Conservation (phyloP, 208 protist species). For the Acanthamoeba castellanii region DNA sequence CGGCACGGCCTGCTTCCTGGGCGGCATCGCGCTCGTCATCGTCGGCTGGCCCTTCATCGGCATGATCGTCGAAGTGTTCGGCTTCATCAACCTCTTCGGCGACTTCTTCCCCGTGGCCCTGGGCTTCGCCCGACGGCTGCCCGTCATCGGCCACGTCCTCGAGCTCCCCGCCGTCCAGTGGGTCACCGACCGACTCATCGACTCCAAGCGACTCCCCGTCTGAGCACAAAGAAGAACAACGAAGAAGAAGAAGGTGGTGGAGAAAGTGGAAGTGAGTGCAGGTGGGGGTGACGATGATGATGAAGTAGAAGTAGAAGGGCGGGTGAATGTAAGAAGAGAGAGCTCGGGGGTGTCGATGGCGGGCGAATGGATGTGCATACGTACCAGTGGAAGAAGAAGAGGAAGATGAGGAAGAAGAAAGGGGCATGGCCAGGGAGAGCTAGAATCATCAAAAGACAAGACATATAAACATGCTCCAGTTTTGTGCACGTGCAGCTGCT, state of each 20-base stretch:
- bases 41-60: slow-evolving; percentile 83
- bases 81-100: slow-evolving; percentile 89
- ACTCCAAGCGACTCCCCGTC: slow-evolving; percentile 44
- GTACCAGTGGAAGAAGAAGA: neutral
- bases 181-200: slow-evolving; percentile 3
- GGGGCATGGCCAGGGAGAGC: too few relatives aligned
- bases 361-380: too few relatives aligned
- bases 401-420: neutral
- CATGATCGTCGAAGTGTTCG: slow-evolving; percentile 86
- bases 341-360: too few relatives aligned
- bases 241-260: neutral
- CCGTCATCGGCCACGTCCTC: slow-evolving; percentile 82
- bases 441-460: too few relatives aligned
- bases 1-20: slow-evolving; percentile 84
- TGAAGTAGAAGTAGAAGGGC: too few relatives aligned
- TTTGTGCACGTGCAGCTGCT: too few relatives aligned
- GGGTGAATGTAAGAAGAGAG: neutral
- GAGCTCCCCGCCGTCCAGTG: slow-evolving; percentile 72
- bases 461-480: too few relatives aligned
- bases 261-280: neutral
- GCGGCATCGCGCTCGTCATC: slow-evolving; percentile 86
- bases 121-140: slow-evolving; percentile 80
- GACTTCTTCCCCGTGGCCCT: slow-evolving; percentile 87
- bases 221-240: neutral
- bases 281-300: too few relatives aligned